Conservation (phyloP, 225 moss, liverwort and hornwort species). For the Sphagnum contortum region DNA sequence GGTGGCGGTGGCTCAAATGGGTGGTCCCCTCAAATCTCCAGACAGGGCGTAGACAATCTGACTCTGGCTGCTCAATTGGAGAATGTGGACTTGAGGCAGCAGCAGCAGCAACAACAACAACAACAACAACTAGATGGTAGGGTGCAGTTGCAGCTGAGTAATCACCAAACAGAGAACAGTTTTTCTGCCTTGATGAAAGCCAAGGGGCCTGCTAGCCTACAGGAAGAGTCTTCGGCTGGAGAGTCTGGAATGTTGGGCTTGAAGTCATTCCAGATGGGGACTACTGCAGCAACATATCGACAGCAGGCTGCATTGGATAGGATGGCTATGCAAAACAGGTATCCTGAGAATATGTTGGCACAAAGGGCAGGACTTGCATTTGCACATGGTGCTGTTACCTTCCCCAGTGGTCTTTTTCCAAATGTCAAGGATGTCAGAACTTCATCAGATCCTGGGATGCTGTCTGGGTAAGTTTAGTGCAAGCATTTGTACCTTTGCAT, state of each 20-base stretch:
- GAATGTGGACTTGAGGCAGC: conserved; percentile 7
- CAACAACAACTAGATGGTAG: conserved; percentile 28
- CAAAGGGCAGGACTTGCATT: conserved; percentile 35
- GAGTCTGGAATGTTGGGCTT: conserved; percentile 3
- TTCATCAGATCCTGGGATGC: conserved; percentile 21
- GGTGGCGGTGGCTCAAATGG: conserved; percentile 2
- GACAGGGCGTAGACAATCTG: too few species aligned
- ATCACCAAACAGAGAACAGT: conserved; percentile 37
- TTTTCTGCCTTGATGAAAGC: conserved; percentile 24
- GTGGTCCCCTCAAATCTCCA: too few species aligned
- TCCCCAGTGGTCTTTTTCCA: neutral
- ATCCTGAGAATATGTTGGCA: too few species aligned
- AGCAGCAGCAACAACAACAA: too few species aligned
- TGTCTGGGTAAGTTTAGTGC: neutral
- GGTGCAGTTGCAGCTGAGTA: conserved; percentile 43
- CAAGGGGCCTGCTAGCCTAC: conserved; percentile 16
- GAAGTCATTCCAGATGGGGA: conserved; percentile 16
- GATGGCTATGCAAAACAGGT: conserved; percentile 15
- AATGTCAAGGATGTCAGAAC: conserved; percentile 14
- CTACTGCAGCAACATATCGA: conserved; percentile 27
- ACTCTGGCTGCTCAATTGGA: too few species aligned
- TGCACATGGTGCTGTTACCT: conserved; percentile 29
- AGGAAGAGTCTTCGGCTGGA: conserved; percentile 25
- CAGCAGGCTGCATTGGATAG: conserved; percentile 22
- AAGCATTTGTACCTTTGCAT: too few species aligned